phyloP scores from a whole-genome alignment of 371 early-diverging fungal species.

The Mortierella sp. region DNA sequence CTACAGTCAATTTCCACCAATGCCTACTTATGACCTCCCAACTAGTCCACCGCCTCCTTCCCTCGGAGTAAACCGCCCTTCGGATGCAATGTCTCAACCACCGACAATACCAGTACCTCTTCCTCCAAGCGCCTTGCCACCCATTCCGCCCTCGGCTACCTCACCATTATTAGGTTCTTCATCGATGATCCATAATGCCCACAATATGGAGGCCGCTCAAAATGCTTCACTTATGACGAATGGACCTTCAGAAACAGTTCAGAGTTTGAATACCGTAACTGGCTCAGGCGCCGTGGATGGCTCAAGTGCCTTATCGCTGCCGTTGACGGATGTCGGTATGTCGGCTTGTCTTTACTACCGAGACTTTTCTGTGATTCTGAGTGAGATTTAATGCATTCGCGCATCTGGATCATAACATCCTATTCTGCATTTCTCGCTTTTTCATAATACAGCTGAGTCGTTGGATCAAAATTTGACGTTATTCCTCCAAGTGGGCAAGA shows the following conservation, averaged over 20 bases:
- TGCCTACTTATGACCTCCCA: conserved; percentile 17
- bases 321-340: conserved; percentile 9
- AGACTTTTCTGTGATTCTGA: background rate
- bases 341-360: background rate
- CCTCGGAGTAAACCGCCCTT: conserved; percentile 6
- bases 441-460: conserved; percentile 1
- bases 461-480: conserved; percentile 50
- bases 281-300: conserved; percentile 11
- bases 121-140: background rate
- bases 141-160: conserved; percentile 3
- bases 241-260: conserved; percentile 25
- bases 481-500: conserved; percentile 65
- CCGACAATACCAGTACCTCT: conserved; percentile 25
- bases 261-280: background rate
- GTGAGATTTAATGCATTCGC: background rate
- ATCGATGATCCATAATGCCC: conserved; percentile 16
- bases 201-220: background rate
- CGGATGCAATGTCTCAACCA: conserved; percentile 27
- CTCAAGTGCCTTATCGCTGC: conserved; percentile 22
- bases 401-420: background rate
- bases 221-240: background rate
- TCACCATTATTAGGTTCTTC: conserved; percentile 33
- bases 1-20: conserved; percentile 24
- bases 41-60: conserved; percentile 22
- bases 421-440: background rate